These are phyloP conservation scores for Medicago lupulina DNA, from an alignment of 306 rosid genomes.

Conservation along the genomic window DNA sequence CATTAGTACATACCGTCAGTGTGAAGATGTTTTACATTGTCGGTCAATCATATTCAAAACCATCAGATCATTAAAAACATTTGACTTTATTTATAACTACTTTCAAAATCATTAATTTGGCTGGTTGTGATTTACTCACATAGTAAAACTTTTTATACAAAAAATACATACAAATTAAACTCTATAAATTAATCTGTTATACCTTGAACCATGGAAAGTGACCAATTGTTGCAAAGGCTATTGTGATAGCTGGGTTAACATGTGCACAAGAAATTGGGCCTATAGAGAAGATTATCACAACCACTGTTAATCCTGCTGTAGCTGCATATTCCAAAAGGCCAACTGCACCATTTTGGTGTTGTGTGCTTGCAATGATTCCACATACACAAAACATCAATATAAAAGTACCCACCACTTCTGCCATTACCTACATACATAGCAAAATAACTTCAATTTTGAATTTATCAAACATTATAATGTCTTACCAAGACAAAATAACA, in stretches of 20 bases:
- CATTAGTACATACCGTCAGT: too few relatives aligned
- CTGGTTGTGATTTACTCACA: too few relatives aligned
- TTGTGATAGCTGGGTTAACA: constrained; percentile 84
- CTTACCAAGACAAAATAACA: not conserved
- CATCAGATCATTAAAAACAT: too few relatives aligned
- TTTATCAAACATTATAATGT: not conserved
- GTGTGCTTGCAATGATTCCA: constrained; percentile 48
- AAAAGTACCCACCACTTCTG: constrained; percentile 84
- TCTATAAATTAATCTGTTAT: too few relatives aligned
- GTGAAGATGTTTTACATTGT: too few relatives aligned
- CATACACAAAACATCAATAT: constrained; percentile 76
- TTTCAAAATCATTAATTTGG: too few relatives aligned
- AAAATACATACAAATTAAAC: too few relatives aligned
- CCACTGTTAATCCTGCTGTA: constrained; percentile 84
- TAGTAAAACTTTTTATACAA: too few relatives aligned
- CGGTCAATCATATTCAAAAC: too few relatives aligned
- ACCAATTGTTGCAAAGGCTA: constrained; percentile 84
- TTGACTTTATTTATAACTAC: too few relatives aligned
- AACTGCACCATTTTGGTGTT: constrained; percentile 43
- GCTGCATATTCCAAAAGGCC: constrained; percentile 81
- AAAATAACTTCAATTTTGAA: constrained; percentile 14
- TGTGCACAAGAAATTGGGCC: constrained; percentile 86
- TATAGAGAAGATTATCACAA: constrained; percentile 70
- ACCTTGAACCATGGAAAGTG: constrained; percentile 75
- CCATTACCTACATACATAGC: constrained; percentile 59